These are phyloP conservation scores for Oryza brachyantha DNA, from an alignment of 176 grass and related monocot species.

Conservation along the genomic window DNA sequence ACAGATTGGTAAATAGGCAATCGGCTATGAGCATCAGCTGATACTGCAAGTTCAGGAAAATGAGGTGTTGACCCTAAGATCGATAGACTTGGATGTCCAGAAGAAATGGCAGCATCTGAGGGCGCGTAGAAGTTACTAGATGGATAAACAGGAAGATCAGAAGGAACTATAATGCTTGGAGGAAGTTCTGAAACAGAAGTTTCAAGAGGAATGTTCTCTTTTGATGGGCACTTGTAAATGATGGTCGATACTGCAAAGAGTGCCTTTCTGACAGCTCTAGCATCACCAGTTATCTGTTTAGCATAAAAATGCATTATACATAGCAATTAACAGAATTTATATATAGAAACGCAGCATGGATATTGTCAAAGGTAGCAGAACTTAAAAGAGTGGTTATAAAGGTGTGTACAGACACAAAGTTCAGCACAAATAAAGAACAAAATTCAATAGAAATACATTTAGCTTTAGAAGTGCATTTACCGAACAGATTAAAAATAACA, in stretches of 20 bases:
- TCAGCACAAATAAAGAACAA: background rate
- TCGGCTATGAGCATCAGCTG: conserved; percentile 49
- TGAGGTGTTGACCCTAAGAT: conserved; percentile 50
- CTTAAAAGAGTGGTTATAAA: background rate
- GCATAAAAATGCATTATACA: conserved; percentile 24
- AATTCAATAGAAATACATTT: conserved; percentile 19
- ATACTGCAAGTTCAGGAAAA: conserved; percentile 53
- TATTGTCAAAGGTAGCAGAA: conserved; percentile 17
- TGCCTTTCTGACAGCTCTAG: conserved; percentile 74
- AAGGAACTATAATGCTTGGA: conserved; percentile 79
- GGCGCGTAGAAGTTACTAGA: conserved; percentile 54
- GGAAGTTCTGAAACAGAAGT: conserved; percentile 62
- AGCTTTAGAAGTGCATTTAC: background rate
- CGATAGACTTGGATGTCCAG: conserved; percentile 46
- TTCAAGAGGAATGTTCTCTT: conserved; percentile 83
- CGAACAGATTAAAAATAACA: background rate
- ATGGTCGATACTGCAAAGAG: conserved; percentile 79
- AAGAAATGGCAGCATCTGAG: conserved; percentile 51
- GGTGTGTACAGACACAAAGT: background rate
- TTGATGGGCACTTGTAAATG: conserved; percentile 80
- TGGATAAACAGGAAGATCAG: conserved; percentile 78
- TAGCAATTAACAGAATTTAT: conserved; percentile 15
- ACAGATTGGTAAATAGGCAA: conserved; percentile 69
- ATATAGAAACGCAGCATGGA: background rate
- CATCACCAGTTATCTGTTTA: conserved; percentile 73